Base-by-base conservation (phyloP, 2,329 filamentous ascomycete species). In the Trichoderma sp. region DNA sequence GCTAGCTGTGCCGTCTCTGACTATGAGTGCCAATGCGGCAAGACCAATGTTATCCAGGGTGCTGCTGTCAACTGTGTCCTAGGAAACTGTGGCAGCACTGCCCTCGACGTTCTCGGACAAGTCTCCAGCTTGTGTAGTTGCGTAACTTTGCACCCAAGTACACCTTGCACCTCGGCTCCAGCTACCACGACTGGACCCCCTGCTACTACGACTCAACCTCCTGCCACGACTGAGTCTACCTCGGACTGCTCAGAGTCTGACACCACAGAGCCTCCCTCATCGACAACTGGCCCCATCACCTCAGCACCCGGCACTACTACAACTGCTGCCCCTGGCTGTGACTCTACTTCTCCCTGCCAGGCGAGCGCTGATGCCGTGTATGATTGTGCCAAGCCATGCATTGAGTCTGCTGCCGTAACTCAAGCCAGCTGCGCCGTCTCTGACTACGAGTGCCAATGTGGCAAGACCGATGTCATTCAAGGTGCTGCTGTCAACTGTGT, bases 51-150 rank as follows among this genome's bases (percentile, higher is more conserved):
- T 33, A 79, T 80, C 33, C 79, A 79, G 56, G 50, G n/a, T 14
- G 63, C 41, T 12, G 72, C 72, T 14, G 38, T 69, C 11, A 64
- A 60, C 11, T 80, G 79, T 45, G 79, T 80, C 35, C 60, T 79
- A 45, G 63, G 33, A 4, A 74, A 64, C 9, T 80, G 79, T 35
- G 77, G 75, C 6, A 18, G 29, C 12, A 50, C 18, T 27, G 56
- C 76, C 41, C 41, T 77, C 5, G 59, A 60, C 7, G 76, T 80
- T 16, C 69, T 80, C 12, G 31, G 12, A 3, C 76, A 77, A 33
- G 79, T 79, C 7, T 53, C 62, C 29, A 76, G 77, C 31, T 74
- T 80, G 5, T 80, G 79, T 68, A 50, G 59, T 7, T 80, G 79
- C 27, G 79, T 79, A 3, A 75, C 76, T 2, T 76, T 76, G 8